Conservation (phyloP, 345 rosid genomes). For the Eucalyptus microcorys region DNA sequence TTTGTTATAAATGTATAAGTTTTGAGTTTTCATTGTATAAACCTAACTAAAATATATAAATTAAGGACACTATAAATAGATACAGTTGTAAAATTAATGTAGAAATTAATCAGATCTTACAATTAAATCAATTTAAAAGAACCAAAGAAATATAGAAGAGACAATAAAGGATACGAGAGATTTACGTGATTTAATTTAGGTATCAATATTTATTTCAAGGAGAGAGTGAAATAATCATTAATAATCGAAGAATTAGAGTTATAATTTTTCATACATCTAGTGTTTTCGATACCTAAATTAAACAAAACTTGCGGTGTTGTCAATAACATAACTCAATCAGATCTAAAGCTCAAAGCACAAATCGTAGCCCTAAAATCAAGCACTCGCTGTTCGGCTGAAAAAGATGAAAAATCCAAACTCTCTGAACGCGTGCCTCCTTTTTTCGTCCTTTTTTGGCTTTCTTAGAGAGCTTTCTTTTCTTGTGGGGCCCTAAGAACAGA, state of each 20-base stretch:
- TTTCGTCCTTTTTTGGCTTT: neutral
- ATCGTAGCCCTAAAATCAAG: neutral
- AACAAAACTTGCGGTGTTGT: fast-evolving
- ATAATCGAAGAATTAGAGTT: no score
- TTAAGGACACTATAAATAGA: neutral
- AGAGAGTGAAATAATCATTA: no score
- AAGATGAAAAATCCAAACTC: neutral
- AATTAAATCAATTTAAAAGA: neutral
- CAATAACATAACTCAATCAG: neutral
- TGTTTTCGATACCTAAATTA: no score
- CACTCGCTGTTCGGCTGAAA: neutral
- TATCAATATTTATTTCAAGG: fast-evolving
- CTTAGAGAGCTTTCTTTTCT: neutral
- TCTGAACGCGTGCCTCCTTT: neutral
- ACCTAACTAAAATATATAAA: no score
- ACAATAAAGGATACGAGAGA: neutral
- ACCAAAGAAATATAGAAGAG: no score
- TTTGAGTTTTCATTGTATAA: no score
- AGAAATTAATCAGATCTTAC: no score
- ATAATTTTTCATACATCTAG: no score
- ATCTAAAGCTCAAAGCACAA: neutral
- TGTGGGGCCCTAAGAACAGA: neutral
- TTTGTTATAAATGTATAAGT: fast-evolving
- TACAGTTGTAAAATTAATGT: no score
- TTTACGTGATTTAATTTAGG: fast-evolving